Percentiles rank a stretch among this genome's conserved stretches.
These are phyloP conservation scores for Babjeviella inositovora DNA, from an alignment of 805 yeast species.

Conservation along the genomic window DNA sequence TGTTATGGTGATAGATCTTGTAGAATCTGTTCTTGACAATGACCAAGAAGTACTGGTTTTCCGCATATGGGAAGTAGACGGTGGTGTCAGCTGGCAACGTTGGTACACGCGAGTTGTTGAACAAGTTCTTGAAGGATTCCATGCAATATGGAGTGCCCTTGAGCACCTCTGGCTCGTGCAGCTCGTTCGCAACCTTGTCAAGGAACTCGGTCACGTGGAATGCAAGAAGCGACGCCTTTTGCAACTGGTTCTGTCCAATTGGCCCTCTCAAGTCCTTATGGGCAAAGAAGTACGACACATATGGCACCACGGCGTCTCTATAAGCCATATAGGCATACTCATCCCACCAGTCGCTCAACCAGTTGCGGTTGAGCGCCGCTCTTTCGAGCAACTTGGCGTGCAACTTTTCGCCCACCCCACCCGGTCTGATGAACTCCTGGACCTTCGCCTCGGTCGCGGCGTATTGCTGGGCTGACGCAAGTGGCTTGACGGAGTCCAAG, in stretches of 20 bases:
- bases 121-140: constrained; percentile 86
- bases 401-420: constrained; percentile 50
- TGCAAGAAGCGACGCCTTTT: constrained; percentile 65
- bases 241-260: constrained; percentile 46
- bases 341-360: constrained; percentile 92
- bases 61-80: constrained; percentile 25
- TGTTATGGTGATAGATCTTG: constrained; percentile 49
- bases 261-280: constrained; percentile 49
- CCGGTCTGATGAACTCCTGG: constrained; percentile 43
- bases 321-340: constrained; percentile 81
- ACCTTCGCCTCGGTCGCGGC: constrained; percentile 39
- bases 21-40: constrained; percentile 66
- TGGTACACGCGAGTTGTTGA: constrained; percentile 82
- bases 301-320: constrained; percentile 91
- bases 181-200: constrained; percentile 48
- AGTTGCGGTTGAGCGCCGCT: constrained; percentile 55
- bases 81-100: constrained; percentile 45
- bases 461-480: constrained; percentile 31
- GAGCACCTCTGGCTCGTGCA: constrained; percentile 67
- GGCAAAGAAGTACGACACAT: constrained; percentile 77
- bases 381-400: constrained; percentile 49
- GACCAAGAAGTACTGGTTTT: constrained; percentile 57
- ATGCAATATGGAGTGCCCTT: constrained; percentile 80
- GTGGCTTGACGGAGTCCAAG: constrained; percentile 60
- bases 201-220: constrained; percentile 54